phyloP scores from a whole-genome alignment of 1,139 yeast genomes.

The Hemisphaericaspora lyxosophila region DNA sequence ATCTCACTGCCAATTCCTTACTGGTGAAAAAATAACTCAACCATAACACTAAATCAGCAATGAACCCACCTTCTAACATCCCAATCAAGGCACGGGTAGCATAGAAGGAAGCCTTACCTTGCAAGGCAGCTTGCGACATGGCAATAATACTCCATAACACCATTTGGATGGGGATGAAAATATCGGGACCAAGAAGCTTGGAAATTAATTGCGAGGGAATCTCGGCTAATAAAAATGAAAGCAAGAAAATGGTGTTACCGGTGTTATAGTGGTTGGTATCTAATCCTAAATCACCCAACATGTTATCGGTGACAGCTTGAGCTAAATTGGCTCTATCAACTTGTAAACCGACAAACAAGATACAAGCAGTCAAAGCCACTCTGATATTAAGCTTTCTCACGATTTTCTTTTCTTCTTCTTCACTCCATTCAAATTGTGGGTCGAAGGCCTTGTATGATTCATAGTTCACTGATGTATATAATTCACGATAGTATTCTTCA shows the following conservation, averaged over 20 bases:
- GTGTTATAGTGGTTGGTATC: constrained; percentile 32
- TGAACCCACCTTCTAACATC: constrained; percentile 31
- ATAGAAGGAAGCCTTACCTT: constrained; percentile 24
- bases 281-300: constrained; percentile 27
- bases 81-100: constrained; percentile 30
- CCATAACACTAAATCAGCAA: constrained; percentile 31
- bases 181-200: constrained; percentile 33
- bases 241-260: constrained; percentile 31
- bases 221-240: constrained; percentile 31
- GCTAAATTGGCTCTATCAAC: constrained; percentile 32
- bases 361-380: constrained; percentile 28
- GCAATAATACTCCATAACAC: constrained; percentile 33
- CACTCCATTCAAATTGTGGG: constrained; percentile 32
- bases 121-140: constrained; percentile 26
- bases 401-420: constrained; percentile 28
- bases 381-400: constrained; percentile 23
- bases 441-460: constrained; percentile 34
- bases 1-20: constrained; percentile 27
- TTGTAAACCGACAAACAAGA: constrained; percentile 34
- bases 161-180: constrained; percentile 34
- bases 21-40: constrained; percentile 28
- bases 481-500: constrained; percentile 25
- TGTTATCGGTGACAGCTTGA: constrained; percentile 34
- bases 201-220: constrained; percentile 35
- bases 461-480: constrained; percentile 31